Percentiles rank a stretch among this genome's conserved stretches.
Conservation (phyloP, 1,284 basidiomycete species). For the Singerocomus rubriflavus region DNA sequence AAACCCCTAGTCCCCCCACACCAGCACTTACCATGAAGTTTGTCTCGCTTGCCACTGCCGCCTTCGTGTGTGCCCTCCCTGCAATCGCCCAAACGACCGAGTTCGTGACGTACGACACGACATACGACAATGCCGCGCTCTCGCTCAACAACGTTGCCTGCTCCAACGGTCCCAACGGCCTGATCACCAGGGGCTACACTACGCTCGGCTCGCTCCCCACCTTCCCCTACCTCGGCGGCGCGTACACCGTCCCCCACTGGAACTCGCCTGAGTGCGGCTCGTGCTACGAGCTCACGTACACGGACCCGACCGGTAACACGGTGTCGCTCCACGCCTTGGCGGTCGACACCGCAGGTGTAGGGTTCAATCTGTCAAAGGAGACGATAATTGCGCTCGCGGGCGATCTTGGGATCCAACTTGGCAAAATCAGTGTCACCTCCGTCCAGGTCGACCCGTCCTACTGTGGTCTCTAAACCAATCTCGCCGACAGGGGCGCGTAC, state of each 20-base stretch:
- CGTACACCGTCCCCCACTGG: slow-evolving; percentile 34
- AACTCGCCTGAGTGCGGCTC: slow-evolving; percentile 34
- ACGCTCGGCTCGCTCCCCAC: slow-evolving; percentile 47
- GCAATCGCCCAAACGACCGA: slow-evolving; percentile 9
- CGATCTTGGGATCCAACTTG: slow-evolving; percentile 26
- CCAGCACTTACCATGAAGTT: slow-evolving; percentile 1
- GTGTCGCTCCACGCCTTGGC: slow-evolving; percentile 29
- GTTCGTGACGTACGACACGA: slow-evolving; percentile 30
- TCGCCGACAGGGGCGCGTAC: too few species aligned
- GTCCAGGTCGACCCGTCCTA: slow-evolving; percentile 22
- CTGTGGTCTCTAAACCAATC: slow-evolving; percentile 20
- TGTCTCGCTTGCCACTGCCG: slow-evolving; percentile 8
- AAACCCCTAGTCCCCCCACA: too few species aligned
- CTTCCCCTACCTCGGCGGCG: slow-evolving; percentile 52
- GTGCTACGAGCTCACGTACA: slow-evolving; percentile 35
- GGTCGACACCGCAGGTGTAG: slow-evolving; percentile 31
- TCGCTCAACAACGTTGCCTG: slow-evolving; percentile 43
- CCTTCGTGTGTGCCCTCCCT: slow-evolving; percentile 18
- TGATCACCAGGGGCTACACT: slow-evolving; percentile 39
- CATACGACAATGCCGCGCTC: slow-evolving; percentile 38
- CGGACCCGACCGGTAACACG: too few species aligned
- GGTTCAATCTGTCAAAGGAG: slow-evolving; percentile 36
- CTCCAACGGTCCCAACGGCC: slow-evolving; percentile 43
- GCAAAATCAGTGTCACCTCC: slow-evolving; percentile 23
- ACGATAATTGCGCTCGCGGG: slow-evolving; percentile 37